Percentiles rank a stretch among this genome's conserved stretches.
Conservation (phyloP, 371 early-diverging fungal genomes). For the Rhizopus arrhizus region DNA sequence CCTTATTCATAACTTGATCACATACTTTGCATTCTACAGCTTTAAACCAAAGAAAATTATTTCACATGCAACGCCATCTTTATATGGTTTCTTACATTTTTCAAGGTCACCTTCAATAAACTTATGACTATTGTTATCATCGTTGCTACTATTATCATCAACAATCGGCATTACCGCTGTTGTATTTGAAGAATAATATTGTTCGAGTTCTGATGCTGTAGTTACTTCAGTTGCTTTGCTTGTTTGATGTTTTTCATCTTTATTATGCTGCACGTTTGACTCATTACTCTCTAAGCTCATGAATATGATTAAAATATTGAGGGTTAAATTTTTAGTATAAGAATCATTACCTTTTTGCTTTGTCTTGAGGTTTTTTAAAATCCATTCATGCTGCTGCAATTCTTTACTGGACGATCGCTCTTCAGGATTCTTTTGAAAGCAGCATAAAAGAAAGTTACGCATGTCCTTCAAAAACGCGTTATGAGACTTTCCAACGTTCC, state of each 20-base stretch:
- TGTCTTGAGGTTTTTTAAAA: slow-evolving; percentile 46
- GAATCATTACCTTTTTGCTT: slow-evolving; percentile 7
- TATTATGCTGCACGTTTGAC: neutral
- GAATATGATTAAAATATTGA: too few species aligned
- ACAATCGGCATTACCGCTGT: slow-evolving; percentile 5
- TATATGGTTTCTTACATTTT: slow-evolving; percentile 30
- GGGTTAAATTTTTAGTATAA: neutral
- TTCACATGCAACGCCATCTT: neutral
- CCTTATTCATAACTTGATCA: slow-evolving; percentile 25
- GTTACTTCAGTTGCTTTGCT: neutral
- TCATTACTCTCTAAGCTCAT: neutral
- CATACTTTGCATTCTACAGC: slow-evolving; percentile 53
- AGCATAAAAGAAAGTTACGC: slow-evolving; percentile 70
- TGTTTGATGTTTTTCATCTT: neutral
- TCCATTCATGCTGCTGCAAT: slow-evolving; percentile 75
- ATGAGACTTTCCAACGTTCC: neutral
- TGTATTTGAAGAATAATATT: slow-evolving; percentile 4
- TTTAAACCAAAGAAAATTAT: slow-evolving; percentile 6
- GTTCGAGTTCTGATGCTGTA: neutral
- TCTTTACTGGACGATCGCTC: slow-evolving; percentile 71
- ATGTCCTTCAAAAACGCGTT: slow-evolving; percentile 52
- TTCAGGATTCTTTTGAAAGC: slow-evolving; percentile 81
- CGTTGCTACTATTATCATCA: slow-evolving; percentile 1
- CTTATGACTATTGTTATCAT: slow-evolving; percentile 38
- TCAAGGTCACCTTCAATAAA: slow-evolving; percentile 45